These are phyloP conservation scores for Thermoascus crustaceus DNA, from an alignment of 2,329 filamentous ascomycete species.

Conservation along the genomic window DNA sequence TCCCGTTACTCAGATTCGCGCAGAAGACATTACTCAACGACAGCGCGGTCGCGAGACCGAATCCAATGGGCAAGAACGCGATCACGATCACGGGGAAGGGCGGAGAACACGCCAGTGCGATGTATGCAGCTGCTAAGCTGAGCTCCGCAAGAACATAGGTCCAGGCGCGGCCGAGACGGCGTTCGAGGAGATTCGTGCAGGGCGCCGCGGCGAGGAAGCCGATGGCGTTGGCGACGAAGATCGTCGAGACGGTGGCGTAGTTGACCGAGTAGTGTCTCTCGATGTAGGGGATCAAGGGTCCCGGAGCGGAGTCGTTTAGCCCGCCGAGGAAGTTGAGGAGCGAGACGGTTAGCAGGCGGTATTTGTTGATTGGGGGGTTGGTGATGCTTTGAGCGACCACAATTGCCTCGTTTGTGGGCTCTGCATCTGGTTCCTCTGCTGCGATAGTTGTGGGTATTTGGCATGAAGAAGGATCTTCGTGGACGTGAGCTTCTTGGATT, in stretches of 20 bases:
- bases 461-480: too few relatives aligned
- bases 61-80: conserved; percentile 59
- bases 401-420: not conserved
- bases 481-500: too few relatives aligned
- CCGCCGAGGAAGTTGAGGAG: conserved; percentile 61
- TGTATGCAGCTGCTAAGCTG: conserved; percentile 53
- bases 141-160: conserved; percentile 52
- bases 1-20: conserved; percentile 45
- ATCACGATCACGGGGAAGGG: conserved; percentile 62
- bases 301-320: conserved; percentile 65
- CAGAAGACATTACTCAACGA: conserved; percentile 51
- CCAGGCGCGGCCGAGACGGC: conserved; percentile 56
- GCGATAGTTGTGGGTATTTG: too few relatives aligned
- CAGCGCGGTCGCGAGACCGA: conserved; percentile 44
- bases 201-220: conserved; percentile 69
- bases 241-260: conserved; percentile 69
- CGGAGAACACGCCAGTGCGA: conserved; percentile 57
- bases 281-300: conserved; percentile 74
- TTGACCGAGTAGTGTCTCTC: conserved; percentile 66
- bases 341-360: conserved; percentile 56
- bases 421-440: not conserved
- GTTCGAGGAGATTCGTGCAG: conserved; percentile 55
- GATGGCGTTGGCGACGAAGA: conserved; percentile 69
- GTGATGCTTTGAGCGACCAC: conserved; percentile 12
- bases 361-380: conserved; percentile 56